Percentiles rank a stretch among this genome's conserved stretches.
phyloP scores from a whole-genome alignment of 805 yeast genomes.

The Pichia deserticola region DNA sequence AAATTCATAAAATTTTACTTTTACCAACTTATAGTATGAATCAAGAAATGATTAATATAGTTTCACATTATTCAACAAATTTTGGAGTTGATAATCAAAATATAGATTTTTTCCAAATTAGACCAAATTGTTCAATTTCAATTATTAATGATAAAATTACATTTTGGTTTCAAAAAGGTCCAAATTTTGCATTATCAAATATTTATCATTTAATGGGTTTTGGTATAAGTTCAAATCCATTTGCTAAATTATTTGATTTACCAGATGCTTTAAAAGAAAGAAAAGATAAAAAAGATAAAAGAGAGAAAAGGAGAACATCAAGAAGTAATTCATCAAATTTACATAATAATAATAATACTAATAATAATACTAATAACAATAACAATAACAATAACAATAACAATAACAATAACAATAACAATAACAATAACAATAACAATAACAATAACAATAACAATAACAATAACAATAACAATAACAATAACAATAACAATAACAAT shows the following conservation, averaged over 20 bases:
- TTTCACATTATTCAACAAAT: slow-evolving; percentile 55
- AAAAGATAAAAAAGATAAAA: slow-evolving; percentile 63
- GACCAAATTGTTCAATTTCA: slow-evolving; percentile 31
- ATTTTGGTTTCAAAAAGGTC: slow-evolving; percentile 72
- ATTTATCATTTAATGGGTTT: slow-evolving; percentile 70
- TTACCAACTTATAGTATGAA: slow-evolving; percentile 50
- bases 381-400: too few species aligned
- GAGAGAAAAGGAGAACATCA: slow-evolving; percentile 47
- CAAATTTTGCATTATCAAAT: slow-evolving; percentile 70
- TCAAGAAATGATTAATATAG: slow-evolving; percentile 50
- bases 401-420: neutral
- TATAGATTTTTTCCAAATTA: slow-evolving; percentile 49
- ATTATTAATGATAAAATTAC: slow-evolving; percentile 39
- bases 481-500: neutral
- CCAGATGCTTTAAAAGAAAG: slow-evolving; percentile 68
- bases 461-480: neutral
- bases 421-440: neutral
- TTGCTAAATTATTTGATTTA: slow-evolving; percentile 64
- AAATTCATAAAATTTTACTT: slow-evolving; percentile 60
- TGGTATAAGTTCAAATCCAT: slow-evolving; percentile 69
- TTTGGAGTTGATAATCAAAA: slow-evolving; percentile 64
- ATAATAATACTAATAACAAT: too few species aligned
- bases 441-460: neutral
- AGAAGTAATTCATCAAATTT: slow-evolving; percentile 9
- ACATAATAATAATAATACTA: neutral